These are phyloP conservation scores for Trichoderma oligosporum DNA, from an alignment of 2,329 filamentous ascomycete species.

Conservation along the genomic window DNA sequence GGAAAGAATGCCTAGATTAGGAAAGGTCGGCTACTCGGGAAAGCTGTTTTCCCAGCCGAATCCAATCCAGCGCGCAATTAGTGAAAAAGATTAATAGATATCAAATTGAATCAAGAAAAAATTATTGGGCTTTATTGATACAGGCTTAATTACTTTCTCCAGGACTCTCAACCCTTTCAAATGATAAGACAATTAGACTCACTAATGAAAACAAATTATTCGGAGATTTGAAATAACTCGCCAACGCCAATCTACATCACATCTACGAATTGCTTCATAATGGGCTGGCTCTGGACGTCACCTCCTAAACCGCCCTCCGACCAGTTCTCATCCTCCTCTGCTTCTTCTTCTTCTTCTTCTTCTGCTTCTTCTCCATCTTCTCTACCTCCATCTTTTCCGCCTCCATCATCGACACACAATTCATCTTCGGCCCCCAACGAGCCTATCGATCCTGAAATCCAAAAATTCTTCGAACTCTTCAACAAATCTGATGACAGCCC, in stretches of 20 bases:
- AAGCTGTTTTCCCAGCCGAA: constrained; percentile 27
- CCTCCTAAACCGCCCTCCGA: constrained; percentile 30
- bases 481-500: constrained; percentile 31
- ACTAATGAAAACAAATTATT: too few relatives aligned
- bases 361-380: constrained; percentile 20
- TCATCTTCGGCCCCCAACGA: constrained; percentile 28
- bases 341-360: constrained; percentile 21
- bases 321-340: constrained; percentile 25
- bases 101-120: too few relatives aligned
- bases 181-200: too few relatives aligned
- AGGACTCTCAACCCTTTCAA: too few relatives aligned
- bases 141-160: too few relatives aligned
- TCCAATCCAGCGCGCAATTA: background rate
- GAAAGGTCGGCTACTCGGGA: constrained; percentile 22
- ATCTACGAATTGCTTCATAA: constrained; percentile 31
- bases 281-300: constrained; percentile 62
- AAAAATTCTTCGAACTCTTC: constrained; percentile 51
- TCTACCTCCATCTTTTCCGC: constrained; percentile 22
- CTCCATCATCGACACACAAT: constrained; percentile 17
- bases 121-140: too few relatives aligned
- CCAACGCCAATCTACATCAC: background rate
- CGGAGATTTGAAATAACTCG: too few relatives aligned
- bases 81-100: background rate
- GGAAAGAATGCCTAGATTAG: constrained; percentile 18
- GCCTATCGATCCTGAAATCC: constrained; percentile 48